A percentile compares a stretch with the other conserved stretches of the same genome.
Conservation (phyloP, 2,329 filamentous ascomycete species). For the Venturia effusa region DNA sequence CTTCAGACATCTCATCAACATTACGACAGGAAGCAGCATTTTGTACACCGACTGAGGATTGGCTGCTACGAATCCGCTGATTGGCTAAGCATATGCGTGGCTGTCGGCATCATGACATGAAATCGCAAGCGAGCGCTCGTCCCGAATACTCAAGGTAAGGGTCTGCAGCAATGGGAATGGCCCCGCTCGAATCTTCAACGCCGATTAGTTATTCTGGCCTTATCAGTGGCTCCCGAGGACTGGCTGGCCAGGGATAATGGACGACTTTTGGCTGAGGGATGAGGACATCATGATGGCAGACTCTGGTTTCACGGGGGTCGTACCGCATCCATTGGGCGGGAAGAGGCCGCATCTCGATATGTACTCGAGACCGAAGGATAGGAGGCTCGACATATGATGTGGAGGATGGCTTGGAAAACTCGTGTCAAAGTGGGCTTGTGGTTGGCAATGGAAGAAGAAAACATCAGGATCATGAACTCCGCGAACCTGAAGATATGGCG, state of each 20-base stretch:
- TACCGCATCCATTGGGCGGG: background rate
- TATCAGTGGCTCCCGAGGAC: background rate
- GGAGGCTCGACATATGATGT: no score
- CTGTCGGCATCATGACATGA: background rate
- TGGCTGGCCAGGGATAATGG: background rate
- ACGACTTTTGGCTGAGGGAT: background rate
- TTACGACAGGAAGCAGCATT: background rate
- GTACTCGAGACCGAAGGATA: no score
- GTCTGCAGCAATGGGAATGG: background rate
- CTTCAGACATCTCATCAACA: background rate
- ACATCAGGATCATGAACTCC: no score
- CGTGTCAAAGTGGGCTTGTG: no score
- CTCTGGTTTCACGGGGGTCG: background rate
- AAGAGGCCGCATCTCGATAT: no score
- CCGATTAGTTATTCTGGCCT: background rate
- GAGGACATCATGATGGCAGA: background rate
- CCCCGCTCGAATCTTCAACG: background rate
- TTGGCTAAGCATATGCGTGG: background rate
- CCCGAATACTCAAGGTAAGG: background rate
- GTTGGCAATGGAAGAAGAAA: no score
- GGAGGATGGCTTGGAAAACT: no score
- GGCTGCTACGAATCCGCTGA: background rate
- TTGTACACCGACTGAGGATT: background rate
- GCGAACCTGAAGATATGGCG: no score
- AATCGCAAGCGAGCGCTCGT: background rate